phyloP scores from a whole-genome alignment of 2,329 filamentous ascomycete genomes.

The Chrysoporthe cubensis region DNA sequence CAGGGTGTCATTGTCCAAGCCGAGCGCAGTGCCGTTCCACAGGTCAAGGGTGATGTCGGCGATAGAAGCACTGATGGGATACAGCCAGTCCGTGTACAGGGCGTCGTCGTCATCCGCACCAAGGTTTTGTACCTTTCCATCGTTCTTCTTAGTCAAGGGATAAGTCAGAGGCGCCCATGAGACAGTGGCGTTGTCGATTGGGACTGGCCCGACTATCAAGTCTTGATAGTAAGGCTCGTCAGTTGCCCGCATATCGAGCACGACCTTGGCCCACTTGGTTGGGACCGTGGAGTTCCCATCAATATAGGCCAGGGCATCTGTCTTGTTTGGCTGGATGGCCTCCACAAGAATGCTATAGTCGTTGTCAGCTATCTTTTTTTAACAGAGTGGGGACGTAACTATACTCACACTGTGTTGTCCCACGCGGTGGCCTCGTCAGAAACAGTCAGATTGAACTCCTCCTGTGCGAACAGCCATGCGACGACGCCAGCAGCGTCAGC shows the following conservation, averaged over 20 bases:
- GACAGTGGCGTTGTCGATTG: constrained; percentile 44
- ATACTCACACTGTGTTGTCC: constrained; percentile 42
- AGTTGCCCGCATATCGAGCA: constrained; percentile 45
- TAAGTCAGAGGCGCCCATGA: constrained; percentile 46
- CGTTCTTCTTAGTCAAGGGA: constrained; percentile 45
- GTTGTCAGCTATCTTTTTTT: constrained; percentile 16
- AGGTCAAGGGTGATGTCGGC: constrained; percentile 51
- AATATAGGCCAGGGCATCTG: constrained; percentile 49
- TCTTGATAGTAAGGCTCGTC: constrained; percentile 46
- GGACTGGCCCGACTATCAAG: constrained; percentile 54
- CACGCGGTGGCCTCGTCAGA: constrained; percentile 40
- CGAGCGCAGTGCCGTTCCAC: constrained; percentile 44
- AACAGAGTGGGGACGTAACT: background rate
- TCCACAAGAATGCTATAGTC: constrained; percentile 39
- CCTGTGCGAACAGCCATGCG: constrained; percentile 44
- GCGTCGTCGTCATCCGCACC: constrained; percentile 40
- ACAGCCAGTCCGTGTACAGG: constrained; percentile 41
- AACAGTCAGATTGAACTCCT: constrained; percentile 44
- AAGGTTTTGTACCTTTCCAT: constrained; percentile 45
- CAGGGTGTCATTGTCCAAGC: constrained; percentile 47
- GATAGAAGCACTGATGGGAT: constrained; percentile 40
- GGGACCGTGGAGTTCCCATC: constrained; percentile 44
- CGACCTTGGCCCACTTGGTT: constrained; percentile 47
- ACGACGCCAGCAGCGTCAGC: constrained; percentile 44
- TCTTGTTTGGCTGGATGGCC: constrained; percentile 53